These are phyloP conservation scores for Boeremia lycopersici DNA, from an alignment of 2,329 filamentous ascomycete genomes.

Conservation along the genomic window DNA sequence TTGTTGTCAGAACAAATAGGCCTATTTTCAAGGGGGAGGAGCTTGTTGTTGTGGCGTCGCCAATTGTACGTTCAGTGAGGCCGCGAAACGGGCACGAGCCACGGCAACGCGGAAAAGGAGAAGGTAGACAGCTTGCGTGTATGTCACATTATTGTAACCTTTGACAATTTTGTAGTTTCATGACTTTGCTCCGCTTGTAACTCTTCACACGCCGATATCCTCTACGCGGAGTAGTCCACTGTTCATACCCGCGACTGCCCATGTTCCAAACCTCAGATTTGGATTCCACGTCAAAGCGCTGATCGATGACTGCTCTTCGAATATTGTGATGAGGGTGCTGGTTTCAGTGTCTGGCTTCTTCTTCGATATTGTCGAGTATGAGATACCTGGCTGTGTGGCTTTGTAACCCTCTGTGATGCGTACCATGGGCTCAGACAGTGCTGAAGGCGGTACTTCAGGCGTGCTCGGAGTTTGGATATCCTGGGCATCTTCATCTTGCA, in stretches of 20 bases:
- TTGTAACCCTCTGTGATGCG: conserved; percentile 53
- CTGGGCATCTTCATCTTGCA: background rate
- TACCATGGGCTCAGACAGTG: conserved; percentile 32
- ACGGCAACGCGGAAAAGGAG: background rate
- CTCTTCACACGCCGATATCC: conserved; percentile 47
- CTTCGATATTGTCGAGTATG: conserved; percentile 26
- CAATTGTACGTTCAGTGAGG: background rate
- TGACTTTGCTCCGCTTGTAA: background rate
- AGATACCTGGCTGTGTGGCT: conserved; percentile 34
- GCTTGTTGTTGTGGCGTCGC: background rate
- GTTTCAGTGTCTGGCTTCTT: conserved; percentile 31
- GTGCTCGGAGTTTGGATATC: background rate
- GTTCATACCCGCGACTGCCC: conserved; percentile 58
- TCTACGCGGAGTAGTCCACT: conserved; percentile 57
- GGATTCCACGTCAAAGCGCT: conserved; percentile 58
- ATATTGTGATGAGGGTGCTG: conserved; percentile 49
- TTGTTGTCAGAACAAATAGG: background rate
- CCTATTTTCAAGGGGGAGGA: background rate
- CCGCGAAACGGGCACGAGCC: background rate
- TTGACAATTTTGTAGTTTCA: background rate
- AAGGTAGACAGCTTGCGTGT: background rate
- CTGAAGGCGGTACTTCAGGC: conserved; percentile 12
- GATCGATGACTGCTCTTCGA: conserved; percentile 53
- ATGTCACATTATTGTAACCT: too few species aligned
- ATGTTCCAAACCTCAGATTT: conserved; percentile 56